Percentiles rank a stretch among this genome's conserved stretches.
Evolutionary conservation across 495 filamentous ascomycete genomes (phyloP).

Genomic region (Arthonia radiata): DNA sequence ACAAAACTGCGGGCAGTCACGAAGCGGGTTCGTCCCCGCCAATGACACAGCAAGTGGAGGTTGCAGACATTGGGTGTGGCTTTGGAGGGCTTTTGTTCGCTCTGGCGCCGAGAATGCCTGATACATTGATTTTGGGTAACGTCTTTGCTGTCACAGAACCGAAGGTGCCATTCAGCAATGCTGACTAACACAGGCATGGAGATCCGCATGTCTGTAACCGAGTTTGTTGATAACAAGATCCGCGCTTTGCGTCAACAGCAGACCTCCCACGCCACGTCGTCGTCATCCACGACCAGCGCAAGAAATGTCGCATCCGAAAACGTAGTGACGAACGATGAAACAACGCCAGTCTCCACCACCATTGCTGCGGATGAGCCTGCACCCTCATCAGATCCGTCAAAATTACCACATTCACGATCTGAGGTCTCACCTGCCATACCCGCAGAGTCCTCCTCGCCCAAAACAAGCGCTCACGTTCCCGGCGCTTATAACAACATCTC

Average conservation of each 20-base stretch:
- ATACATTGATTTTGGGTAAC: constrained; percentile 55
- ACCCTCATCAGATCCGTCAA: no score
- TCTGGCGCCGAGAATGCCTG: constrained; percentile 53
- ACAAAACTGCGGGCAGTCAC: constrained; percentile 2
- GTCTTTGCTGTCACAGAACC: constrained; percentile 1
- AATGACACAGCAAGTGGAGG: constrained; percentile 46
- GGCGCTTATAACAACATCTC: constrained; percentile 58
- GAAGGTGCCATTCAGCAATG: no score
- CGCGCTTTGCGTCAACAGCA: constrained; percentile 50
- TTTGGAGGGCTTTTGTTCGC: constrained; percentile 82
- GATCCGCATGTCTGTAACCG: constrained; percentile 67
- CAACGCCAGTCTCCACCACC: constrained; percentile 4
- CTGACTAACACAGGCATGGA: constrained; percentile 34
- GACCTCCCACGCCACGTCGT: no score
- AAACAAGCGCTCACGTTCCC: constrained; percentile 5
- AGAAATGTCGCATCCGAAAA: no score
- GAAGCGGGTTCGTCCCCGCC: constrained; percentile 11
- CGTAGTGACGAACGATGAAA: no score
- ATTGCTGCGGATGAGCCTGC: constrained; percentile 1
- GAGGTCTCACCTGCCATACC: neutral
- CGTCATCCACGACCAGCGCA: constrained; percentile 4
- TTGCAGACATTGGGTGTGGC: constrained; percentile 95
- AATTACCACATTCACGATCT: no score
- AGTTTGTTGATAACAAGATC: constrained; percentile 72
- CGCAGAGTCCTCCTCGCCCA: neutral